phyloP scores from a whole-genome alignment of 208 protist genomes.

The Blechomonas ayalai region DNA sequence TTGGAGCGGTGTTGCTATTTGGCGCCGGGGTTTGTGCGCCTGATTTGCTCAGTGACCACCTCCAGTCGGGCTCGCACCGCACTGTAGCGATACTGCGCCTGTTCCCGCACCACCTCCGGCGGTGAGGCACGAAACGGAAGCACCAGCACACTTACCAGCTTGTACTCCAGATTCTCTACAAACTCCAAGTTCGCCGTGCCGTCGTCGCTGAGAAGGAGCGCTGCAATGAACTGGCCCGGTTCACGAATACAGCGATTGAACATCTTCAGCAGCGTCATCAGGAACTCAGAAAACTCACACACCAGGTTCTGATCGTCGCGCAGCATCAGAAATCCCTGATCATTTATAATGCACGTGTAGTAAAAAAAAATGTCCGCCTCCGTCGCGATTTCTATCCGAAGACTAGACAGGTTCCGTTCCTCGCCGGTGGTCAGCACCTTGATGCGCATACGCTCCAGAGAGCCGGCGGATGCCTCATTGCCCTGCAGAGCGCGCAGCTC shows the following conservation, averaged over 20 bases:
- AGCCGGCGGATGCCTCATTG: constrained; percentile 62
- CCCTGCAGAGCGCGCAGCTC: constrained; percentile 79
- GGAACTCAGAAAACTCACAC: constrained; percentile 90
- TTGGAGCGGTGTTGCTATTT: too few relatives aligned
- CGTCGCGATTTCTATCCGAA: constrained; percentile 85
- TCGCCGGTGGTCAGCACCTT: constrained; percentile 89
- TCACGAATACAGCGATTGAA: constrained; percentile 90
- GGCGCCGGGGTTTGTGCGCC: constrained; percentile 59
- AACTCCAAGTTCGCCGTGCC: constrained; percentile 88
- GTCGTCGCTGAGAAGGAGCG: constrained; percentile 78
- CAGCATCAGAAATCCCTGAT: constrained; percentile 69
- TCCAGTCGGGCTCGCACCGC: constrained; percentile 77
- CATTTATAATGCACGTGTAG: constrained; percentile 88
- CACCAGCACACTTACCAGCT: constrained; percentile 90
- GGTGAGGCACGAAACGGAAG: constrained; percentile 84
- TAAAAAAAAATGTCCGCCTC: constrained; percentile 93
- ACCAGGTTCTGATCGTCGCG: constrained; percentile 91
- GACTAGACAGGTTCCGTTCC: constrained; percentile 52
- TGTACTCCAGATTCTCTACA: constrained; percentile 94
- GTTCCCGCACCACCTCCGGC: constrained; percentile 83
- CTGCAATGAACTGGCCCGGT: constrained; percentile 78
- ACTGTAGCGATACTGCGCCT: constrained; percentile 91
- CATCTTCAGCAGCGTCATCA: constrained; percentile 90
- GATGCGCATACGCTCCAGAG: constrained; percentile 85
- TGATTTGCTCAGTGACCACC: constrained; percentile 86